A percentile compares a stretch with the other conserved stretches of the same genome.
These are phyloP conservation scores for Lycium barbarum DNA, from an alignment of 257 asterid species.

Conservation along the genomic window DNA sequence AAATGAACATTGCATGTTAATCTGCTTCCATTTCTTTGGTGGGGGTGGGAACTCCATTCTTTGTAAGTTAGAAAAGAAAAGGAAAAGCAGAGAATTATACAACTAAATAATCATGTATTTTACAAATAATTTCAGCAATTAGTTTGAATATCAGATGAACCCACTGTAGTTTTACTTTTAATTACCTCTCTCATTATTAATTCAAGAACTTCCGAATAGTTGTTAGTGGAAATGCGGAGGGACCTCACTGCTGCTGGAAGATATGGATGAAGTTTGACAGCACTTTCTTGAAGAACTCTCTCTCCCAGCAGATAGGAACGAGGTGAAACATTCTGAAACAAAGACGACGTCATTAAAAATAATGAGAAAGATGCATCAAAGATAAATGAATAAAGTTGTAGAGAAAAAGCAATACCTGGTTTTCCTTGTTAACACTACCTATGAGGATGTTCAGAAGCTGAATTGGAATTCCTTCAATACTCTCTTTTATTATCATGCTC, in stretches of 20 bases:
- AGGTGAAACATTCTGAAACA: slow-evolving; percentile 36
- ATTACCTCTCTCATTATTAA: slow-evolving; percentile 27
- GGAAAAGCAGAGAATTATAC: neutral
- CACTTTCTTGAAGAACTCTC: slow-evolving; percentile 31
- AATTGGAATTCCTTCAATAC: slow-evolving; percentile 49
- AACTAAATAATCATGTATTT: neutral
- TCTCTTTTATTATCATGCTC: slow-evolving; percentile 59
- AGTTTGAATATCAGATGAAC: slow-evolving; percentile 25
- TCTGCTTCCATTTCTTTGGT: neutral
- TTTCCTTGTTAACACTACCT: slow-evolving; percentile 56
- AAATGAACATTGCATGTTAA: neutral
- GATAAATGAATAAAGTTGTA: neutral
- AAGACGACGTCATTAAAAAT: neutral
- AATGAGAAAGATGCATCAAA: neutral
- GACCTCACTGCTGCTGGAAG: slow-evolving; percentile 33
- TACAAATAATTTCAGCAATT: slow-evolving; percentile 21
- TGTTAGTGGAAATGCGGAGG: neutral
- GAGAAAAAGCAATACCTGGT: slow-evolving; percentile 47
- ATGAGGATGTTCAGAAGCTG: slow-evolving; percentile 63
- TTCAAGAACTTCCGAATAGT: slow-evolving; percentile 35
- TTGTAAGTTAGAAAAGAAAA: slow-evolving; percentile 23
- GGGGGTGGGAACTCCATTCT: neutral
- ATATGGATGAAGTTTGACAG: slow-evolving; percentile 29
- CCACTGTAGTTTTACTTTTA: slow-evolving; percentile 26
- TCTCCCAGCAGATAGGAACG: slow-evolving; percentile 37